phyloP scores from a whole-genome alignment of 352 stramenopile species.

The Proteromonas lacertae region DNA sequence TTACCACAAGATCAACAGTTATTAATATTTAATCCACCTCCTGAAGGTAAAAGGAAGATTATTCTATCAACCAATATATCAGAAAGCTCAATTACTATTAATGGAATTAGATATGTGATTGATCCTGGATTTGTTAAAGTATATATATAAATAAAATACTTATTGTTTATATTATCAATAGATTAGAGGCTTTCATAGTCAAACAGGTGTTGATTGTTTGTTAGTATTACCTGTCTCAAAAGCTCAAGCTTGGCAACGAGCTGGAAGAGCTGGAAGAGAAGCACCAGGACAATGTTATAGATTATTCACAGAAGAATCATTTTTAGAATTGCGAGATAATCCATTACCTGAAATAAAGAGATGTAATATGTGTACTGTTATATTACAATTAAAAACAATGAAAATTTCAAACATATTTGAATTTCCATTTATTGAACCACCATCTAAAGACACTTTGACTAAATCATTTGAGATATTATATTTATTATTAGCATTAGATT shows the following conservation, averaged over 20 bases:
- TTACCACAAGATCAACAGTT: constrained; percentile 2
- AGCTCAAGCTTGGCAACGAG: constrained; percentile 84
- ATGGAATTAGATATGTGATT: constrained; percentile 91
- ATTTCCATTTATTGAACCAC: constrained; percentile 98
- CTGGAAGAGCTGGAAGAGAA: constrained; percentile 47
- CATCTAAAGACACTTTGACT: constrained; percentile 74
- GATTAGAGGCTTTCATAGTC: background rate
- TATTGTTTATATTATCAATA: no score
- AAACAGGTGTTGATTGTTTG: background rate
- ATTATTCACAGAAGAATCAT: constrained; percentile 6
- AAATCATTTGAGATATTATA: constrained; percentile 38
- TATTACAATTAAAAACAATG: background rate
- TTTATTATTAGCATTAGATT: constrained; percentile 78
- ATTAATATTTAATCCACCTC: constrained; percentile 8
- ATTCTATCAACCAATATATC: constrained; percentile 87
- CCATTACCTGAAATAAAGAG: constrained; percentile 1
- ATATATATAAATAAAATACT: constrained; percentile 99
- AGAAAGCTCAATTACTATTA: constrained; percentile 70
- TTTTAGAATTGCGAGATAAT: background rate
- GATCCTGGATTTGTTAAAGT: constrained; percentile 89
- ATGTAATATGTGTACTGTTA: constrained; percentile 1
- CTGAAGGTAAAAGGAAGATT: constrained; percentile 32
- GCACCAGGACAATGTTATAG: constrained; percentile 17
- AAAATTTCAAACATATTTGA: no score
- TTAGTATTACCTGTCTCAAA: constrained; percentile 53